A percentile compares a stretch with the other conserved stretches of the same genome.
Evolutionary conservation across 805 yeast genomes (phyloP).

Genomic region (Jamesozyma spencerorum): DNA sequence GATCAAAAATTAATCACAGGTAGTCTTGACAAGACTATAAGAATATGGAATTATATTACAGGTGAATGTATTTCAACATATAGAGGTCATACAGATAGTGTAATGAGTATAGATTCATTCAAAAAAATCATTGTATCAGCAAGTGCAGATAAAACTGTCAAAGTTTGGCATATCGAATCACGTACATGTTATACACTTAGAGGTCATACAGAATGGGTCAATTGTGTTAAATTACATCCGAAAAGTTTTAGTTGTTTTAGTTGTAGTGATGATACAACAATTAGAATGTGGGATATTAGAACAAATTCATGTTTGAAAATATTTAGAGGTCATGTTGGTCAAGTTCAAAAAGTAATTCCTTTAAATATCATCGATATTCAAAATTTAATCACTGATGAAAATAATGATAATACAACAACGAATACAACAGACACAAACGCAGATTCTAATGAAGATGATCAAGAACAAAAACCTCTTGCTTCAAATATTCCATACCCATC

Average conservation of each 20-base stretch:
- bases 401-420: constrained; percentile 3
- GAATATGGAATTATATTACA: constrained; percentile 92
- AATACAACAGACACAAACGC: background rate
- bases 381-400: constrained; percentile 37
- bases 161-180: constrained; percentile 93
- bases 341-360: constrained; percentile 87
- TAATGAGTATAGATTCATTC: constrained; percentile 72
- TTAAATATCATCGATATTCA: constrained; percentile 60
- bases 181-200: constrained; percentile 86
- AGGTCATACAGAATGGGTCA: constrained; percentile 91
- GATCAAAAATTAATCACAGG: constrained; percentile 85
- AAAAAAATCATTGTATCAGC: constrained; percentile 84
- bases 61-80: constrained; percentile 93
- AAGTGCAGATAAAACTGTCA: constrained; percentile 82
- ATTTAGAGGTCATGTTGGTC: constrained; percentile 86
- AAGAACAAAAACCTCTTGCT: constrained; percentile 12
- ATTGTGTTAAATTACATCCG: constrained; percentile 77
- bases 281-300: constrained; percentile 87
- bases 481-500: constrained; percentile 49
- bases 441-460: constrained; percentile 1
- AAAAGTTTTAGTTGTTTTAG: constrained; percentile 71
- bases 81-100: constrained; percentile 84
- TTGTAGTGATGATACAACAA: constrained; percentile 86
- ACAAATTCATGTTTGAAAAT: constrained; percentile 70
- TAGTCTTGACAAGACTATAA: constrained; percentile 80